Evolutionary conservation across 768 basidiomycete species (phyloP), one percentile per base, ranked within the genome.

Genomic region (Suillus americanus): DNA sequence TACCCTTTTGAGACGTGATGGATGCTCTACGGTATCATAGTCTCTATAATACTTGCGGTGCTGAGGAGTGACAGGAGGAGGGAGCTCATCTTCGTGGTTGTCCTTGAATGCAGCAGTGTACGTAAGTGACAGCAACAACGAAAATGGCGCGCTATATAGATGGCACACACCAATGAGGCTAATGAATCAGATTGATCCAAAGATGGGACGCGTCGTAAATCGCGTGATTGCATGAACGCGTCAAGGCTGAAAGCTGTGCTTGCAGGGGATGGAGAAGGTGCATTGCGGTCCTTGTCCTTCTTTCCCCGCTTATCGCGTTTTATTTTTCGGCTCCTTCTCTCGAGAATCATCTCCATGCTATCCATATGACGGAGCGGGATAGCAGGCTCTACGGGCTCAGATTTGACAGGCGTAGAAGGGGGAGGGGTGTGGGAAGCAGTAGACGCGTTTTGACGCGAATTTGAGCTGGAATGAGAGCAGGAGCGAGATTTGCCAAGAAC

Each of bases 331-430:
- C 74, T 81, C 73, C 90, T 89, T 53, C 88, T 84, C 73, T 92
- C 91, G 66, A 92, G 83, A 48, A 92, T 85, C 77, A 85, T 78
- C 66, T 92, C 89, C 91, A 92, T 92, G 72, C 83, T 90, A 67
- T 89, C 88, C 76, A 86, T 85, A 41, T 83, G 85, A 37, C 89
- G 85, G 28, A 80, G 73, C 14, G 86, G 82, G 60, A 83, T 73
- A 51, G 78, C 61, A 28, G 72, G 74, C 63, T 90, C 89, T 54
- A 75, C 71, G 10, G 85, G 84, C 70, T 90, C 89, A 1, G 82
- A 77, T 74, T 91, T 90, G 67, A 90, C 81, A 30, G 89, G 87
- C 1, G 88, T 88, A 40, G 78, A 77, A 14, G 86, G 85, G 14
- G 79, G 68, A 28, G 87, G 84, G 16, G 75, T 75, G 40, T 67